These are phyloP conservation scores for Russula griseocarnosa DNA, from an alignment of 768 basidiomycete species.

Conservation along the genomic window DNA sequence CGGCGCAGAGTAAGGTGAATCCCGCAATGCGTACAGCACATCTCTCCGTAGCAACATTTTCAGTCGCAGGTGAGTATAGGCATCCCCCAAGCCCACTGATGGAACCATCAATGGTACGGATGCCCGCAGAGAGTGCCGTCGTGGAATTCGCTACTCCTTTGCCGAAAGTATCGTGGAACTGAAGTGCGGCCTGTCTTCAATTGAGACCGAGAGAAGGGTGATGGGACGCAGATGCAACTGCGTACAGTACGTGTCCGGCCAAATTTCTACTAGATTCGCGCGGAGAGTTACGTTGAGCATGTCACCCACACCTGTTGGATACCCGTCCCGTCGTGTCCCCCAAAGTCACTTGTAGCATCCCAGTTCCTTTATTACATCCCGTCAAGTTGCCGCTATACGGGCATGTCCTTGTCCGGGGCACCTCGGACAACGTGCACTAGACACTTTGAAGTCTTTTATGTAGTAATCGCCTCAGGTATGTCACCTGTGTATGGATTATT, in stretches of 20 bases:
- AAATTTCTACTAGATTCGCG: conserved; percentile 57
- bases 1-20: conserved; percentile 52
- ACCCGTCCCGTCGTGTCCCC: conserved; percentile 88
- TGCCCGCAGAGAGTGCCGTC: conserved; percentile 63
- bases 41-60: conserved; percentile 94
- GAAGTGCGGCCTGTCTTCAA: conserved; percentile 17
- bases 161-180: conserved; percentile 92
- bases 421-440: conserved; percentile 24
- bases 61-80: conserved; percentile 93
- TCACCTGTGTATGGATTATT: too few relatives aligned
- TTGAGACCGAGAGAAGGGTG: not conserved
- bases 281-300: conserved; percentile 72
- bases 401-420: conserved; percentile 40
- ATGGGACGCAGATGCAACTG: conserved; percentile 6
- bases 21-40: conserved; percentile 76
- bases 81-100: conserved; percentile 95
- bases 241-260: conserved; percentile 62
- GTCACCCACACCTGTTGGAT: conserved; percentile 59
- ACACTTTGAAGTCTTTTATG: conserved; percentile 35
- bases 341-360: conserved; percentile 81
- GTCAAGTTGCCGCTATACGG: conserved; percentile 68
- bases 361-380: conserved; percentile 66
- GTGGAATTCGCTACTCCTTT: conserved; percentile 75
- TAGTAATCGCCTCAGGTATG: too few relatives aligned
- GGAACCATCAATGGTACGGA: conserved; percentile 78